Conservation (phyloP, 2,329 filamentous ascomycete species). For the Ilyonectria destructans region DNA sequence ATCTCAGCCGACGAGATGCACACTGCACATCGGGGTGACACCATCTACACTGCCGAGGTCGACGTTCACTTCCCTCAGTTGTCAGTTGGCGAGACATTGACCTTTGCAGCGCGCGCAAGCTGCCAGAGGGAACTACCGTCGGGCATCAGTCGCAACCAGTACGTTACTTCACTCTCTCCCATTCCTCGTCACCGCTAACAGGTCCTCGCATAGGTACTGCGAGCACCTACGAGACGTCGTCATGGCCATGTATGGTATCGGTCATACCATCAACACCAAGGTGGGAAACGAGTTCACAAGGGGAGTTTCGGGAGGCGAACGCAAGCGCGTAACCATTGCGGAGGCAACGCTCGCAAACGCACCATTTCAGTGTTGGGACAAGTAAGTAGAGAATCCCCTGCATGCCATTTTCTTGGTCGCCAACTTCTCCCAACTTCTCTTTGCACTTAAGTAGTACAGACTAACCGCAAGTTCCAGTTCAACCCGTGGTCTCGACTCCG, state of each 20-base stretch:
- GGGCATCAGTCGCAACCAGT: constrained; percentile 13
- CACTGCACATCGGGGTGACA: constrained; percentile 12
- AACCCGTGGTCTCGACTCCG: constrained; percentile 44
- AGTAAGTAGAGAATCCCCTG: constrained; percentile 19
- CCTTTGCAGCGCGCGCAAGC: constrained; percentile 20
- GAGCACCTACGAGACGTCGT: constrained; percentile 74
- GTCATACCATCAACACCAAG: constrained; percentile 78
- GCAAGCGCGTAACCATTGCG: constrained; percentile 83
- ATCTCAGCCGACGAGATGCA: constrained; percentile 23
- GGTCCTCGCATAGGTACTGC: constrained; percentile 6
- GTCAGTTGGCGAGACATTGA: constrained; percentile 20
- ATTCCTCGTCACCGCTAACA: neutral
- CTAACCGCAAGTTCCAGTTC: neutral
- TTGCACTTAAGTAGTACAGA: neutral
- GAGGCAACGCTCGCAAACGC: constrained; percentile 73
- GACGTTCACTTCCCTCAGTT: constrained; percentile 25
- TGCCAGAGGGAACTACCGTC: constrained; percentile 7
- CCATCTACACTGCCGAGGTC: constrained; percentile 20
- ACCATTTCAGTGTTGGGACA: constrained; percentile 54
- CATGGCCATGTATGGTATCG: constrained; percentile 78
- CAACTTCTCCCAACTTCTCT: too few relatives aligned
- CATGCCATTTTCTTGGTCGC: too few relatives aligned
- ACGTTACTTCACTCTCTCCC: neutral
- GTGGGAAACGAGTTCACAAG: constrained; percentile 79
- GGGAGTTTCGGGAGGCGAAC: constrained; percentile 82